Base-by-base conservation (phyloP, 768 basidiomycete genomes). In the Pilatotrama ljubarskyi region DNA sequence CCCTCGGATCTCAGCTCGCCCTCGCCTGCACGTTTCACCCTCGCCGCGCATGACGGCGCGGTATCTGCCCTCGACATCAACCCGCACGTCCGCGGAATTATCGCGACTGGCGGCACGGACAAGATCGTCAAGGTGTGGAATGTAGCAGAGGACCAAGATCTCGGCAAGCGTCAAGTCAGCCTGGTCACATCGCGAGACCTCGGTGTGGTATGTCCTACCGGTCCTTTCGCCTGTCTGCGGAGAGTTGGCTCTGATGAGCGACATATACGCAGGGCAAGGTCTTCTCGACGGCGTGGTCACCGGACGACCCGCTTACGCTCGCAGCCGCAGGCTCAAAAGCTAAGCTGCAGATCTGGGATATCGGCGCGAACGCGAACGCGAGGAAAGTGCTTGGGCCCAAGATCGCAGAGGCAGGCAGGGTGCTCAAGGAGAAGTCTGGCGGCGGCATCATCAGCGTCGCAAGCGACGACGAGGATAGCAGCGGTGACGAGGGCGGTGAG, bases 51-150 rank as follows among this genome's bases (percentile, higher is more conserved):
- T 73, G 92, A 98, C 62, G 93, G 93, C 15, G 87, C 94, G 0
- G 88, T 85, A 10, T 92, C 93, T 2, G 87, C 91, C 0, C 78
- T 99, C 46, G 97, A 98, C 71, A 82, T 98, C 63, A 97, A 93
- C 71, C 87, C 94, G 4, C 87, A 93, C 69, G 81, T 98, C 40
- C 86, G 84, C 54, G 97, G 97, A 1, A 95, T 92, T 73, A 78
- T 99, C 65, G 93, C 83, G 17, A 98, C 97, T 0, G 97, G 96
- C 18, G 97, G 97, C 2, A 87, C 89, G 18, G 97, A 98, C 79
- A 97, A 95, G 71, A 77, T 93, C 35, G 92, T 97, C 71, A 98
- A 98, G 74, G 80, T 98, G 4, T 99, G 97, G 97, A 98, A 98
- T 69, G 78, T 96, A 47, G 78, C 76, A 42, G 88, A 90, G 61